These are phyloP conservation scores for Saccharomycopsis malanga DNA, from an alignment of 805 yeast species.

Conservation along the genomic window DNA sequence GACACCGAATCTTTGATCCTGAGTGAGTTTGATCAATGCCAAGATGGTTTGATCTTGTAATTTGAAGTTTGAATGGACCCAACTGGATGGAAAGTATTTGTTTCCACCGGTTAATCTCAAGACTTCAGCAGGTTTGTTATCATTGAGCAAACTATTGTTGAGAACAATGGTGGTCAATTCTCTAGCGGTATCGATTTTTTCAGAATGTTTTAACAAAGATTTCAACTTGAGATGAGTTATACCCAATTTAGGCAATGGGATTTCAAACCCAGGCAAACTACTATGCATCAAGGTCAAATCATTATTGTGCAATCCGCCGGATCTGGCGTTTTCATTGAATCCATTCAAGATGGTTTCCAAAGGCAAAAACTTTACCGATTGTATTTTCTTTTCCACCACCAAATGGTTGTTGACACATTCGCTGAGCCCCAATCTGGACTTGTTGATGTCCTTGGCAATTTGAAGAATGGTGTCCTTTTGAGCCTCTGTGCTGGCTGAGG, in stretches of 20 bases:
- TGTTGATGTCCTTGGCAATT: constrained; percentile 49
- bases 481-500: constrained; percentile 28
- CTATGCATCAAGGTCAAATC: constrained; percentile 26
- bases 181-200: constrained; percentile 60
- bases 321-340: constrained; percentile 36
- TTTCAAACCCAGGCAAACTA: constrained; percentile 61
- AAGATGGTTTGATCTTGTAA: constrained; percentile 47
- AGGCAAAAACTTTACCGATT: constrained; percentile 67
- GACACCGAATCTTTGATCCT: constrained; percentile 66
- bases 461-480: constrained; percentile 32
- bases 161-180: constrained; percentile 72
- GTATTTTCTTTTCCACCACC: constrained; percentile 66
- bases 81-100: constrained; percentile 62
- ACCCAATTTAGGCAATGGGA: constrained; percentile 70
- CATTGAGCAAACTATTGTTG: constrained; percentile 32
- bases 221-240: constrained; percentile 62
- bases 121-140: constrained; percentile 43
- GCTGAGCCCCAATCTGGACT: constrained; percentile 64
- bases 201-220: constrained; percentile 45
- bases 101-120: constrained; percentile 78
- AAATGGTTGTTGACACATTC: constrained; percentile 78
- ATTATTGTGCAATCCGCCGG: constrained; percentile 59
- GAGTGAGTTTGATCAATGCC: constrained; percentile 50
- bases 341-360: constrained; percentile 54
- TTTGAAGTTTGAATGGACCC: constrained; percentile 78